Conservation (phyloP, 805 yeast species). For the Suhomyces sp. region DNA sequence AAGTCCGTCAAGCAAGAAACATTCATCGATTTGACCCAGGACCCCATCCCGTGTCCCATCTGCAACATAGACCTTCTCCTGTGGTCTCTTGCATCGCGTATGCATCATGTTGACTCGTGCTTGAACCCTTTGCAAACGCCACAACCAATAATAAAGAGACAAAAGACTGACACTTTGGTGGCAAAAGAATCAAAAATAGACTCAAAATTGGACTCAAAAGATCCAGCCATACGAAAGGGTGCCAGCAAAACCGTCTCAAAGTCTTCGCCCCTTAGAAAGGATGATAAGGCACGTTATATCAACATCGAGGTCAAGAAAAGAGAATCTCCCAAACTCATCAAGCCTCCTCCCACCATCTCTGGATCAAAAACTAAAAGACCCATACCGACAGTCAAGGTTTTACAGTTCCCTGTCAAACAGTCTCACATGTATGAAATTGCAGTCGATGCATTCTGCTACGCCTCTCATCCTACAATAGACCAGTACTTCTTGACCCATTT, state of each 20-base stretch:
- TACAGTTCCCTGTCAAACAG: conserved; percentile 35
- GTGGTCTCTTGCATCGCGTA: conserved; percentile 41
- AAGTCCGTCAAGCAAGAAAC: conserved; percentile 2
- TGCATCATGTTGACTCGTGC: conserved; percentile 57
- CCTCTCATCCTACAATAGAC: conserved; percentile 42
- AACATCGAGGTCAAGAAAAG: conserved; percentile 8
- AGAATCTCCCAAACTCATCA: conserved; percentile 5
- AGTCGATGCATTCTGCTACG: conserved; percentile 66
- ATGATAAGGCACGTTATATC: conserved; percentile 4
- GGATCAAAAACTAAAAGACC: conserved; percentile 25
- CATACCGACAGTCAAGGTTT: conserved; percentile 54
- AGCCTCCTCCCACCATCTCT: conserved; percentile 11
- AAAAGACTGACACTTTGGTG: background rate
- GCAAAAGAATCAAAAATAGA: background rate
- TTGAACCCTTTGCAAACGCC: conserved; percentile 15
- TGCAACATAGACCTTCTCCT: conserved; percentile 41
- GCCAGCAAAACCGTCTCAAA: background rate
- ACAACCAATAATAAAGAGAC: background rate
- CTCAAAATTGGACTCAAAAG: no score
- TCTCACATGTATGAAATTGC: conserved; percentile 37
- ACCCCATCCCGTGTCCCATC: conserved; percentile 45
- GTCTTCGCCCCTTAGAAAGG: background rate
- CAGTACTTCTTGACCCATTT: conserved; percentile 75
- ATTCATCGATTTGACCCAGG: conserved; percentile 18
- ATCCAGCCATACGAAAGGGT: background rate